Evolutionary conservation across 2,329 filamentous ascomycete species (phyloP).

Genomic region (Shiraia sp.): DNA sequence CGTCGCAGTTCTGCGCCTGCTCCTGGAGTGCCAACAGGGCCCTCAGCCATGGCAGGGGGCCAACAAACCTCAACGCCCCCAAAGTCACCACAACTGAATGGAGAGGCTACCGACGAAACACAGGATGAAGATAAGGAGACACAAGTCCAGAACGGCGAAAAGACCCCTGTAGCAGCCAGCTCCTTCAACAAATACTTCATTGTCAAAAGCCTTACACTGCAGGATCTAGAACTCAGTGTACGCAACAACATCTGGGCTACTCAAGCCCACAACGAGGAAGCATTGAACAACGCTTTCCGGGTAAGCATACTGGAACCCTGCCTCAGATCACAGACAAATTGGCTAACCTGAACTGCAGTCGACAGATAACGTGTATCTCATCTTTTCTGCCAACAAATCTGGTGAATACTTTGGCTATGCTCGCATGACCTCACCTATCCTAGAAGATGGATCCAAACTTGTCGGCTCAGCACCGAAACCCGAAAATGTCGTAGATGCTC

Average conservation of each 20-base stretch:
- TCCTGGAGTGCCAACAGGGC: conserved; percentile 58
- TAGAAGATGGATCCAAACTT: conserved; percentile 64
- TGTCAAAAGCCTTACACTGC: conserved; percentile 87
- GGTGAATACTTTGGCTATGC: conserved; percentile 97
- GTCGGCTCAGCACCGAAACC: conserved; percentile 62
- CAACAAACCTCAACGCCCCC: conserved; percentile 31
- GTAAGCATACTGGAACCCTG: conserved; percentile 52
- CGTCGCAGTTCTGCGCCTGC: conserved; percentile 59
- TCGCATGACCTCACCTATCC: conserved; percentile 83
- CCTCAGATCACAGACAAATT: not conserved
- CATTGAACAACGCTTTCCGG: conserved; percentile 79
- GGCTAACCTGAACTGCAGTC: conserved; percentile 52
- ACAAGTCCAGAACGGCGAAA: conserved; percentile 11
- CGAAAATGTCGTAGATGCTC: conserved; percentile 57
- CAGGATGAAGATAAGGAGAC: conserved; percentile 14
- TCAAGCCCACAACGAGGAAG: conserved; percentile 88
- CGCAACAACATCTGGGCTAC: conserved; percentile 90
- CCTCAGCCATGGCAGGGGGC: conserved; percentile 50
- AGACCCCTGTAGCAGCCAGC: conserved; percentile 23
- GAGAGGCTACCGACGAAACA: conserved; percentile 9
- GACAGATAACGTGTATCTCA: conserved; percentile 82
- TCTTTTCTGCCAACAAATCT: conserved; percentile 97
- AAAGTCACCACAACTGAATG: conserved; percentile 25
- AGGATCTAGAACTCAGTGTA: conserved; percentile 89
- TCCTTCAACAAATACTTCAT: conserved; percentile 82